These are phyloP conservation scores for Candida schatavii DNA, from an alignment of 805 yeast species.

Conservation along the genomic window DNA sequence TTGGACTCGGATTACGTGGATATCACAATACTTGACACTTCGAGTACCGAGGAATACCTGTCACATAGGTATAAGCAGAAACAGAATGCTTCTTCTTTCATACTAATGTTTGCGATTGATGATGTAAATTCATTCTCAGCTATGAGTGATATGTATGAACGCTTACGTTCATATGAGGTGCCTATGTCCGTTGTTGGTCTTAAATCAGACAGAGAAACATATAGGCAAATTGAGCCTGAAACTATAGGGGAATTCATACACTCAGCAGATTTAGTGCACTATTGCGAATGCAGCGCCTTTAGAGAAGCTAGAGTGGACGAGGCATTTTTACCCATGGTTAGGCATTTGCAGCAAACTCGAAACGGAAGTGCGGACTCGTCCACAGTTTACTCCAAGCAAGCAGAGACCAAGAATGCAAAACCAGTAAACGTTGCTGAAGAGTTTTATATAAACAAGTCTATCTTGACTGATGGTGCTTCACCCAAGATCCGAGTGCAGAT, in stretches of 20 bases:
- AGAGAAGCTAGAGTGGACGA: constrained; percentile 19
- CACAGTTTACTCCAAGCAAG: not conserved
- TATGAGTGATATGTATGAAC: constrained; percentile 26
- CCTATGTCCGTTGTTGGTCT: constrained; percentile 31
- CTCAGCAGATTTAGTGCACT: constrained; percentile 24
- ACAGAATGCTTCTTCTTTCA: constrained; percentile 24
- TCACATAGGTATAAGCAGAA: constrained; percentile 25
- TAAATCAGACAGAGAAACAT: constrained; percentile 22
- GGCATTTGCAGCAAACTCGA: not conserved
- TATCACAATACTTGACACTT: constrained; percentile 32
- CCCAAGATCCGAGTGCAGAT: no score
- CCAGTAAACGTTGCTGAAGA: no score
- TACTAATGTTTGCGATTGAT: constrained; percentile 30
- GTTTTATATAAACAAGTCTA: no score
- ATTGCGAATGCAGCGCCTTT: constrained; percentile 26
- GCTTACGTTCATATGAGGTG: constrained; percentile 22
- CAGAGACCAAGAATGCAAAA: not conserved
- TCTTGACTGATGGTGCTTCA: no score
- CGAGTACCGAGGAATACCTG: constrained; percentile 21
- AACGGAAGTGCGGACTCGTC: not conserved
- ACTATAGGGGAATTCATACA: constrained; percentile 30
- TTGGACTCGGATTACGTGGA: constrained; percentile 18
- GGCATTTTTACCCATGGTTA: constrained; percentile 28
- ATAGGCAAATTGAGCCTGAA: constrained; percentile 25
- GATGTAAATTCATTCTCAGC: constrained; percentile 25